Conservation (phyloP, 352 stramenopile genomes). For the Albugo laibachii region DNA sequence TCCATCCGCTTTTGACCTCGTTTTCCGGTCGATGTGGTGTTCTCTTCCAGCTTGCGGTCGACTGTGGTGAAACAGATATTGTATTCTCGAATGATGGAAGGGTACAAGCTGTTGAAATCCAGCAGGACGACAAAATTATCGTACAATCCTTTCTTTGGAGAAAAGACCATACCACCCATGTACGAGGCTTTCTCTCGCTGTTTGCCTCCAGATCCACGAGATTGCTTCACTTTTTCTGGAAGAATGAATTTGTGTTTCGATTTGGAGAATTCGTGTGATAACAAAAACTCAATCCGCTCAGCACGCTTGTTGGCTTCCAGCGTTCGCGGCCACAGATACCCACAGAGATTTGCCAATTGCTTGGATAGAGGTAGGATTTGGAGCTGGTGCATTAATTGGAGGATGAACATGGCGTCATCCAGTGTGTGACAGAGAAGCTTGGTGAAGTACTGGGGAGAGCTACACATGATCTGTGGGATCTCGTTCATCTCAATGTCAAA, state of each 20-base stretch:
- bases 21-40: constrained; percentile 33
- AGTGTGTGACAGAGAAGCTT: constrained; percentile 89
- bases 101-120: constrained; percentile 99
- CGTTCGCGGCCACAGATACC: constrained; percentile 95
- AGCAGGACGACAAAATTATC: constrained; percentile 99
- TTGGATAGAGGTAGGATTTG: constrained; percentile 97
- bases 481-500: constrained; percentile 91
- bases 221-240: constrained; percentile 84
- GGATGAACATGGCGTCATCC: constrained; percentile 91
- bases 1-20: constrained; percentile 18
- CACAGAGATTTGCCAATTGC: constrained; percentile 96
- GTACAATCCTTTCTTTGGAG: constrained; percentile 98
- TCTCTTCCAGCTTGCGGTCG: constrained; percentile 58
- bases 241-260: constrained; percentile 95
- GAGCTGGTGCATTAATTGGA: constrained; percentile 94
- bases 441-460: constrained; percentile 79
- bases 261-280: constrained; percentile 96
- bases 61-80: constrained; percentile 99
- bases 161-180: constrained; percentile 96
- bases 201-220: constrained; percentile 31
- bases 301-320: constrained; percentile 93
- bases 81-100: constrained; percentile 99
- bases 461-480: constrained; percentile 85
- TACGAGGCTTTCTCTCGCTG: constrained; percentile 80
- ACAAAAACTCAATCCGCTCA: constrained; percentile 97